Conservation (phyloP, 1,284 basidiomycete species). For the Veloboletus limbatus region DNA sequence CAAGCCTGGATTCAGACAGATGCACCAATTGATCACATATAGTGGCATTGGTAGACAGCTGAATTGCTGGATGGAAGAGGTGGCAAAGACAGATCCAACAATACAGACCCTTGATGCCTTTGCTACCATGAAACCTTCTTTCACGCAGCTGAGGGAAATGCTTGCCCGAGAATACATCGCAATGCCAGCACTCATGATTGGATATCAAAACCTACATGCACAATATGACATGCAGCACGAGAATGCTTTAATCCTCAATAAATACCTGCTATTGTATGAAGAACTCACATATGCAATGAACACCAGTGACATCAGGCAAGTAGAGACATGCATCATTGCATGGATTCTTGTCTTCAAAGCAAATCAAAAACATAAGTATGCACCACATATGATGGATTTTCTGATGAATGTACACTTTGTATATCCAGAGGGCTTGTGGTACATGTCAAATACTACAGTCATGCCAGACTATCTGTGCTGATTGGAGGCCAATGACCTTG, state of each 20-base stretch:
- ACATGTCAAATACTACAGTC: neutral
- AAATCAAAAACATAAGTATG: slow-evolving; percentile 2
- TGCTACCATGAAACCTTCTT: neutral
- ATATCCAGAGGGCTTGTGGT: neutral
- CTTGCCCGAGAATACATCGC: neutral
- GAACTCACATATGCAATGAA: neutral
- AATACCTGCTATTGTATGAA: neutral
- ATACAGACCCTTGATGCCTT: neutral
- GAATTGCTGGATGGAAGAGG: neutral
- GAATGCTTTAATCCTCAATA: neutral
- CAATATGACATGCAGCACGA: neutral
- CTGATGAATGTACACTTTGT: neutral
- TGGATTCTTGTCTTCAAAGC: neutral
- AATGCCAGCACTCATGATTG: neutral
- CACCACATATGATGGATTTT: neutral
- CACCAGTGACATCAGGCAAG: neutral
- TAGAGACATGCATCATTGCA: neutral
- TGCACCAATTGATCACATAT: neutral
- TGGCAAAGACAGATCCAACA: neutral
- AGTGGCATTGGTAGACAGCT: neutral
- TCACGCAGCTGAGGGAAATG: neutral
- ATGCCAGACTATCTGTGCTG: neutral
- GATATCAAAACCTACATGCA: neutral
- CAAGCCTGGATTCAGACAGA: neutral
- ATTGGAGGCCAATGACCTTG: neutral